phyloP scores from a whole-genome alignment of 169 alveolate genomes.

The Eimeria necatrix region DNA sequence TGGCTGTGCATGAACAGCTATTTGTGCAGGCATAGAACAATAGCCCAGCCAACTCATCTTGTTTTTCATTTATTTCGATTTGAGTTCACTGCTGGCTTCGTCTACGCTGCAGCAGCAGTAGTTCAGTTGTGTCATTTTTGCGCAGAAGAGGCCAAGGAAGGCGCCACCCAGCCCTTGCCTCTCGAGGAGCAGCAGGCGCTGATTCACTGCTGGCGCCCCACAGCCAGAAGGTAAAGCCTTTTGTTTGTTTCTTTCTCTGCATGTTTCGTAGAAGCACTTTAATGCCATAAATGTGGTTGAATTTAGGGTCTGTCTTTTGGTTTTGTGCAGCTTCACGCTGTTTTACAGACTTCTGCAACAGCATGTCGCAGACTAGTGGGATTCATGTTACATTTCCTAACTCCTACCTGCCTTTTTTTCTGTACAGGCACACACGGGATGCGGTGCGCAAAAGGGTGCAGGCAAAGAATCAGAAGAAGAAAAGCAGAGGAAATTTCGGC shows the following conservation, averaged over 20 bases:
- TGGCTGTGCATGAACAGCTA: too few relatives aligned
- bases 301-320: too few relatives aligned
- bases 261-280: too few relatives aligned
- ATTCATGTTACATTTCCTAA: too few relatives aligned
- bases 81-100: too few relatives aligned
- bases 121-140: not conserved
- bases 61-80: too few relatives aligned
- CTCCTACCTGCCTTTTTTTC: not conserved
- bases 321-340: too few relatives aligned
- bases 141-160: not conserved
- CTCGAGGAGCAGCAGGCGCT: constrained; percentile 52
- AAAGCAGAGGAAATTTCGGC: constrained; percentile 58
- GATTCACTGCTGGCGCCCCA: constrained; percentile 62
- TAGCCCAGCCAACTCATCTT: too few relatives aligned
- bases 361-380: not conserved
- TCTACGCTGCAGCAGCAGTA: not conserved
- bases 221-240: constrained; percentile 13
- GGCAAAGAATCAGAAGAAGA: constrained; percentile 48
- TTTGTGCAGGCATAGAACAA: too few relatives aligned
- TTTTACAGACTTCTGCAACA: not conserved
- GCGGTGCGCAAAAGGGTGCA: constrained; percentile 76
- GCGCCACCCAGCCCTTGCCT: not conserved
- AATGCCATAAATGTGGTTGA: too few relatives aligned
- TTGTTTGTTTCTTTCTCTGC: not conserved
- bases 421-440: constrained; percentile 56